Evolutionary conservation across 441 rosid genomes (phyloP), one percentile per base, ranked within the genome.

Genomic region (Adansonia gregorii): DNA sequence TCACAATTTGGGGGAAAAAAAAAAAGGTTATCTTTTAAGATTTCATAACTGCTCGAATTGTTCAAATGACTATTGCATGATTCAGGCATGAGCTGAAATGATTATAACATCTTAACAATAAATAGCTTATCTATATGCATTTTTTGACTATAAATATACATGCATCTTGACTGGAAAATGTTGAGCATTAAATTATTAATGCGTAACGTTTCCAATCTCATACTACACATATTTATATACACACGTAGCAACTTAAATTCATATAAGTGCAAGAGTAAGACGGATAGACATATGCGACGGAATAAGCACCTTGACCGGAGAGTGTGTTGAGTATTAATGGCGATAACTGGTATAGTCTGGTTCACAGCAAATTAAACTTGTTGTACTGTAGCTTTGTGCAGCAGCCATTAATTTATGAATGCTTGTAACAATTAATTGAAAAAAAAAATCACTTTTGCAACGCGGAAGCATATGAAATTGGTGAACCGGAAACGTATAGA

Each of bases 371-470:
- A 35, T 35, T 35, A 35, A 35, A 35, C 39, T 35, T 35, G 39
- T 35, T 35, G 39, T 35, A 35, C 39, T 35, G 39, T 35, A 35
- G 39, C 39, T 35, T 35, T 27, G 24, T n/a, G 58, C 74, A 73
- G 78, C 84, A 73, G 80, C 82, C 81, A 77, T 45, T 35, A 35
- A 11, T 41, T 41, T 66, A 41, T 17, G 43, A 10, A 3, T 61
- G 12, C 17, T 60, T 24, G 12, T 8, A 12, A 19, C 17, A 3
- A 22, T 0, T 0, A 52, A 14, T 51, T 0, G 15, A 48, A 48
- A 54, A 54, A 56, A 7, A 9, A 17, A 8, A 27, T 11, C 48
- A 58, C 19, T 73, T 2, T 14, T 59, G 41, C 70, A 41, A n/a
- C 51, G 79, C 56, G 76, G 79, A 71, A 69, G 14, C 74, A 31